phyloP scores from a whole-genome alignment of 2,329 filamentous ascomycete genomes.

The Aureobasidium namibiae region DNA sequence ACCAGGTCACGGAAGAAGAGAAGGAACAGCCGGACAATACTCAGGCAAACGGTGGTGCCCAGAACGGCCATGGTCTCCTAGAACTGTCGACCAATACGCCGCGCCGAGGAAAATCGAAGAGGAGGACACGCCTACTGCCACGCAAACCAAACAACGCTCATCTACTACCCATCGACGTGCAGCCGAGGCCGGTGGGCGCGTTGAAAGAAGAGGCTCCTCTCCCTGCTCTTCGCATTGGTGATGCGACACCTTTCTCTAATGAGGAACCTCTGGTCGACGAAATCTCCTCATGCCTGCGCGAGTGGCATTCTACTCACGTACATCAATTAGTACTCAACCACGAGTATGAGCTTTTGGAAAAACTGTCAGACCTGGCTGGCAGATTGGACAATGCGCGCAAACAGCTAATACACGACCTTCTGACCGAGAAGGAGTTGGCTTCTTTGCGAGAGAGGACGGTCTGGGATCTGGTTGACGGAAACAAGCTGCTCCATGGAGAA shows the following conservation, averaged over 20 bases:
- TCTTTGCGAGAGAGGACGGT: constrained; percentile 78
- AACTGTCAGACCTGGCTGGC: constrained; percentile 70
- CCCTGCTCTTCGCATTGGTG: constrained; percentile 94
- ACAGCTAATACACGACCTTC: constrained; percentile 87
- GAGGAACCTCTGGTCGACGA: constrained; percentile 93
- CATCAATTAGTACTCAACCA: constrained; percentile 81
- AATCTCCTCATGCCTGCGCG: constrained; percentile 89
- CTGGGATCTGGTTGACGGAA: constrained; percentile 89
- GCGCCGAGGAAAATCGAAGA: not conserved
- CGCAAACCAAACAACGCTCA: not conserved
- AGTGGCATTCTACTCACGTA: constrained; percentile 97
- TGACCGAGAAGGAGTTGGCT: constrained; percentile 79
- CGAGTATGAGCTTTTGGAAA: constrained; percentile 72
- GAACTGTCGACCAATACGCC: not conserved
- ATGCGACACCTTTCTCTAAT: constrained; percentile 84
- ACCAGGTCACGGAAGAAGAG: constrained; percentile 11
- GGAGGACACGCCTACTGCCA: not conserved
- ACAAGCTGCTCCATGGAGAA: constrained; percentile 88
- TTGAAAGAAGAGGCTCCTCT: constrained; percentile 84
- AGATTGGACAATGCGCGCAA: constrained; percentile 78
- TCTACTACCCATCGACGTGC: constrained; percentile 10
- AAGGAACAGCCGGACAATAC: constrained; percentile 2
- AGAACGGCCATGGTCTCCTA: not conserved
- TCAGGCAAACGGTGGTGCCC: not conserved
- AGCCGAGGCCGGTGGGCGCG: constrained; percentile 54